These are phyloP conservation scores for Blastobotrys attinorum DNA, from an alignment of 805 yeast species.

Conservation along the genomic window DNA sequence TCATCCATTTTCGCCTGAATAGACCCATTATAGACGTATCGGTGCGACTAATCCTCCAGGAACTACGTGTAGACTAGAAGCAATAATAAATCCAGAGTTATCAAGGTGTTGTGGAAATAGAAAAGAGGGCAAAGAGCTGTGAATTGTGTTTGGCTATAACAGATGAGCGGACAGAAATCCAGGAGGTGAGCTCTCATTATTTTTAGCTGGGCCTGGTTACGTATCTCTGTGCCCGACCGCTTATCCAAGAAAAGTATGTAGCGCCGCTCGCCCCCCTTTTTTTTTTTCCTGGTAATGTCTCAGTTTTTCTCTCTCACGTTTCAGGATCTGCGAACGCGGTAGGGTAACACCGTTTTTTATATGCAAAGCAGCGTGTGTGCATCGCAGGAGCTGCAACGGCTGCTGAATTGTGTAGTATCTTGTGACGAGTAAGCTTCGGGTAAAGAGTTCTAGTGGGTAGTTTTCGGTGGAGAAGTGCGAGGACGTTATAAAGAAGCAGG, in stretches of 20 bases:
- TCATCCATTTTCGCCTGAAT: slow-evolving; percentile 18
- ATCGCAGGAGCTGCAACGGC: too few species aligned
- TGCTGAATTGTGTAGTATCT: too few species aligned
- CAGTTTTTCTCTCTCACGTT: background rate
- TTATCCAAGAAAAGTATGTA: background rate
- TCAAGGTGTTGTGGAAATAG: background rate
- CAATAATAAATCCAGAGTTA: background rate
- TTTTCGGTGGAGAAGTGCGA: too few species aligned
- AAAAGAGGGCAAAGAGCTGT: background rate
- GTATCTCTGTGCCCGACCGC: too few species aligned
- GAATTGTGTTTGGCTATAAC: background rate
- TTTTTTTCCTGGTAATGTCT: background rate
- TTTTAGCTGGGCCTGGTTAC: background rate
- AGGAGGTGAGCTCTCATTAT: background rate
- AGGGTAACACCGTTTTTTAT: too few species aligned
- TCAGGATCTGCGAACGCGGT: too few species aligned
- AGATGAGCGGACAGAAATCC: background rate
- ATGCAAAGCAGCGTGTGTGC: too few species aligned
- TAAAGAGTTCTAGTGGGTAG: too few species aligned
- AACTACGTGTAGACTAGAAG: background rate
- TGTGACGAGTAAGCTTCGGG: too few species aligned
- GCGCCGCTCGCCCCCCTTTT: background rate
- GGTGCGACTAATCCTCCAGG: too few species aligned
- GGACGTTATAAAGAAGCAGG: too few species aligned
- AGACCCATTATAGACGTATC: slow-evolving; percentile 6